Evolutionary conservation across 2,329 filamentous ascomycete species (phyloP), one percentile per base, ranked within the genome.

Genomic region (Fusarium circinatum): DNA sequence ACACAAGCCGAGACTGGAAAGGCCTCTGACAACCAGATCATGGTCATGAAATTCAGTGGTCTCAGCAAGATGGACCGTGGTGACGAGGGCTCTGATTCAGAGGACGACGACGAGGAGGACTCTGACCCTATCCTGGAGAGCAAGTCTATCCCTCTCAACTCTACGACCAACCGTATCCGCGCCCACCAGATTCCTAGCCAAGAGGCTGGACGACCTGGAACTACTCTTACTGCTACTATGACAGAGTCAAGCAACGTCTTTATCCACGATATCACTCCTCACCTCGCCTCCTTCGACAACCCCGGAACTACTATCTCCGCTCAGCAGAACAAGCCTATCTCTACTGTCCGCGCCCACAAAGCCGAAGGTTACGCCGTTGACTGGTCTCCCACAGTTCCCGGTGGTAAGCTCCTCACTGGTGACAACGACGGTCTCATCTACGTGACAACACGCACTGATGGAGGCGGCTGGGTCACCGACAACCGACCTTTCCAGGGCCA

Each of bases 31-130:
- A 99, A 99, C 83, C 91, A 97, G 83, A 86, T 99, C 79, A 92
- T 98, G 90, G 91, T 98, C 44, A 94, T 98, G 90, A 98, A 98
- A 85, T 92, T 99, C 81, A 98, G 95, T 80, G 94, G 95, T 22
- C 86, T 99, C 71, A 94, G 94, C 80, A 92, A 91, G 80, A 98
- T 96, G 92, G 93, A 97, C 79, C 88, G 89, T 68, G 89, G 88
- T 5, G 89, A 86, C 41, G 89, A 89, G 55, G 90, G 91, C 24
- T 92, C 93, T 36, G 92, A 94, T 47, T 90, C 90, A 34, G 92
- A 93, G 55, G 90, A 89, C 20, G 90, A 93, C 52, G 93, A 95
- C 72, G 92, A 93, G 70, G 94, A 97, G 76, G 88, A 89, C 41
- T 78, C 93, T 73, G 96, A 99, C 76, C 95, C 96, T 5, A 96